Percentiles rank a stretch among this genome's conserved stretches.
These are phyloP conservation scores for Macadamia integrifolia DNA, from an alignment of 164 flowering plant species.

Conservation along the genomic window DNA sequence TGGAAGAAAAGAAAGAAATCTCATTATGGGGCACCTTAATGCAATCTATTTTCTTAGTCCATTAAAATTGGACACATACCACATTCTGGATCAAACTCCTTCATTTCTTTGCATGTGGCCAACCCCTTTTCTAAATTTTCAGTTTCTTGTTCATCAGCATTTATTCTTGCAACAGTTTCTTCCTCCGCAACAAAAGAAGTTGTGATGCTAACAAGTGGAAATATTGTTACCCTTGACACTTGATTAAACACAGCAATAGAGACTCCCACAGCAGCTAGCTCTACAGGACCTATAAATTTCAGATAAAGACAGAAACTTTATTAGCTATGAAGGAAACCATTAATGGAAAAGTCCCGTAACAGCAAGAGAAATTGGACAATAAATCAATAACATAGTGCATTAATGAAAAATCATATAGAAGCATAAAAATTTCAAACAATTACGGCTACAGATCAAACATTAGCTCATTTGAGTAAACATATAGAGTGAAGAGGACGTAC, in stretches of 20 bases:
- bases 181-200: slow-evolving; percentile 66
- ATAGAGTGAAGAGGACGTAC: slow-evolving; percentile 20
- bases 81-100: slow-evolving; percentile 23
- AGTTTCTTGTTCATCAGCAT: slow-evolving; percentile 10
- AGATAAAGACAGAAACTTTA: background rate
- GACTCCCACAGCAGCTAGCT: slow-evolving; percentile 64
- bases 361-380: too few species aligned
- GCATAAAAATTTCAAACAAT: too few species aligned
- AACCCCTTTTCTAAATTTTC: slow-evolving; percentile 18
- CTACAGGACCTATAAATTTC: slow-evolving; percentile 50
- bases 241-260: slow-evolving; percentile 58
- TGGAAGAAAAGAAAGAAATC: slow-evolving; percentile 17
- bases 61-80: slow-evolving; percentile 19
- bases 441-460: too few species aligned
- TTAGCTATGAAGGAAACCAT: background rate
- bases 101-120: slow-evolving; percentile 22
- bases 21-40: background rate
- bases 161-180: slow-evolving; percentile 24
- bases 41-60: background rate
- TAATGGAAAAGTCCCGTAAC: too few species aligned
- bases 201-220: slow-evolving; percentile 58
- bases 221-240: slow-evolving; percentile 50
- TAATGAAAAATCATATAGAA: too few species aligned
- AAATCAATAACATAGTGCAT: too few species aligned
- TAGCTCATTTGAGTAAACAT: too few species aligned